Base-by-base conservation (phyloP, 1,139 yeast species). In the Pichia sp. region DNA sequence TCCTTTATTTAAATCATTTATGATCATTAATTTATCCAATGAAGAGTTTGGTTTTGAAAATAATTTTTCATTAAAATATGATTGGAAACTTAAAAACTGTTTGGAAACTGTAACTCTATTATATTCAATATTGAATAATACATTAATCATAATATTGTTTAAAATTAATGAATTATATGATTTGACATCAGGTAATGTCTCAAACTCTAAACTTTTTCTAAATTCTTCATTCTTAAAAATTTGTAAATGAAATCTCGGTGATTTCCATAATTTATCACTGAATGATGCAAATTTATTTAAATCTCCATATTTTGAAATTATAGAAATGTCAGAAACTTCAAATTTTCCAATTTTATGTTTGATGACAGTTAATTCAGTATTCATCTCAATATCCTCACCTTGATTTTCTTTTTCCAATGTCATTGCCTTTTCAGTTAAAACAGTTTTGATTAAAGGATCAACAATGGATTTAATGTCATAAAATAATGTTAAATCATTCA, bases 31-130 rank as follows among this genome's bases (percentile, higher is more conserved):
- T 58, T 83, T 83, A 60, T 91, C 96, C 55, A 90, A 76, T 1
- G 96, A 80, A 3, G 87, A 79, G 45, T 96, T 96, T 3, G 95
- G 88, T 43, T 88, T 85, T 5, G 96, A 84, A 71, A 93, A 93
- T 43, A 84, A 70, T 45, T 79, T 80, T 22, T 80, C 75, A 57
- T 80, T 77, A 72, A 90, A 89, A 63, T 84, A 91, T 54, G 81
- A 69, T 63, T 87, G 95, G 54, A 93, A 71, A 10, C 85, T 81
- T 34, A 89, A 77, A 52, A 93, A 77, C 68, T 90, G 96, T 54
- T 87, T 81, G 0, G 96, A 84, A 10, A 90, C 95, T 60, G 89
- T 96, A 52, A 81, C 83, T 64, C 96, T 83, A 70, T 93, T 93
- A 71, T 88, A 93, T 55, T 93, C 96, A 71, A 93, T 73, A 60